Base-by-base conservation (phyloP, 2,329 filamentous ascomycete species). In the Colletotrichum australisinense region DNA sequence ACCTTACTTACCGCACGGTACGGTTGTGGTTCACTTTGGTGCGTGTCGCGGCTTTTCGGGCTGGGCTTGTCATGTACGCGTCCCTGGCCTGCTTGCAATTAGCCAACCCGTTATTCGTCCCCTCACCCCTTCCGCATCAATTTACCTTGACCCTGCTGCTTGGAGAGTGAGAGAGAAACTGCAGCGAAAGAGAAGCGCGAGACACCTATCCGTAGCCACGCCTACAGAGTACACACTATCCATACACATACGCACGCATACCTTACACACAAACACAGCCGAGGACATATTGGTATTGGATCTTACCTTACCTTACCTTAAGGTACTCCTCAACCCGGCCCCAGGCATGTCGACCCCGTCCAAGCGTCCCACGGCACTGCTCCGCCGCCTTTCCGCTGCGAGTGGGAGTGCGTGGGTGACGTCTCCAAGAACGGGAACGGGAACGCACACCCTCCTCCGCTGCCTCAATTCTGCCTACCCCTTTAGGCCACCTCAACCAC, bases 401-500 rank as follows among this genome's bases (percentile, higher is more conserved):
- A 63, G 72, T 63, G 46, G 53, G 59, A 63, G 72, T 58, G 42
- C 42, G 42, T 26, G 62, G 32, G 73, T 75, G 71, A 75, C 73
- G 76, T 78, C 73, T 59, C 63, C 67, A 64, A 63, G 67, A 62
- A 59, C 65, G 32, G 74, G 73, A 70, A 73, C 77, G 55, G 73
- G 63, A 67, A 58, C 68, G 32, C 81, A 82, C 76, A 81, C 81
- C 68, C 64, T 63, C 62, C 65, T 75, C 69, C 64, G 67, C 42
- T 70, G 62, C 58, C 42, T 68, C 74, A 26, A 68, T 72, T 73
- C 66, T 66, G 62, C 69, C 63, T 66, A 66, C 69, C 71, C 63
- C 63, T 63, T 75, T 60, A 80, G 78, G 79, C 77, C 81, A 82
- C 79, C 78, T 81, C 78, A 76, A 74, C 75, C 74, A 76, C 73